phyloP scores from a whole-genome alignment of 306 rosid genomes.

The Dalbergia cultrata region DNA sequence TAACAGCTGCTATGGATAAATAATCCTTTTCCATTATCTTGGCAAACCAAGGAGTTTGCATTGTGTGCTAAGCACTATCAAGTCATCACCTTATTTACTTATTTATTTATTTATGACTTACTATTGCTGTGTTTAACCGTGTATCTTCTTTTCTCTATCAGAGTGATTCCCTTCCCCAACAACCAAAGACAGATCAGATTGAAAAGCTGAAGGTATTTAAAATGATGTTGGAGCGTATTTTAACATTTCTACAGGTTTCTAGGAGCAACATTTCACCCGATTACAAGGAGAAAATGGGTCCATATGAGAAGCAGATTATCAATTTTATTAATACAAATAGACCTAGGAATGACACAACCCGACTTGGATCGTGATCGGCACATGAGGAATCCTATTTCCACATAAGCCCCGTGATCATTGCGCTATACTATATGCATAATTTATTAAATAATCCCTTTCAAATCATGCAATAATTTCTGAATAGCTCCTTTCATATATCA shows the following conservation, averaged over 20 bases:
- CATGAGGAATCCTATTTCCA: no score
- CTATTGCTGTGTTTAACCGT: conserved; percentile 25
- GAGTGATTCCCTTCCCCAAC: conserved; percentile 79
- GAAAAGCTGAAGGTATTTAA: conserved; percentile 73
- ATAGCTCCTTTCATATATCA: no score
- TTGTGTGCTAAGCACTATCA: no score
- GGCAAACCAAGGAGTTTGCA: no score
- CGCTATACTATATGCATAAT: no score
- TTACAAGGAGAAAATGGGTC: conserved; percentile 67
- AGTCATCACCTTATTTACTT: conserved; percentile 19
- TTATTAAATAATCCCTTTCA: no score
- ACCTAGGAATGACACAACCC: no score
- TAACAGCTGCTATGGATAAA: no score
- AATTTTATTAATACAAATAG: conserved; percentile 67
- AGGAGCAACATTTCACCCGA: conserved; percentile 54
- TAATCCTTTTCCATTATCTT: no score
- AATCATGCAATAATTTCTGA: no score
- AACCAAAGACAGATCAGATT: conserved; percentile 71
- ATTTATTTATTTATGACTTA: conserved; percentile 18
- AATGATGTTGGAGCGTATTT: conserved; percentile 74
- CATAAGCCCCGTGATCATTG: no score
- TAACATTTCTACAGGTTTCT: conserved; percentile 65
- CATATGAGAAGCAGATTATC: conserved; percentile 77
- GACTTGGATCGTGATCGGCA: no score
- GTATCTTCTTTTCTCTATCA: conserved; percentile 49